Conservation (phyloP, 1,139 yeast species). For the Suhomyces coccinellae region DNA sequence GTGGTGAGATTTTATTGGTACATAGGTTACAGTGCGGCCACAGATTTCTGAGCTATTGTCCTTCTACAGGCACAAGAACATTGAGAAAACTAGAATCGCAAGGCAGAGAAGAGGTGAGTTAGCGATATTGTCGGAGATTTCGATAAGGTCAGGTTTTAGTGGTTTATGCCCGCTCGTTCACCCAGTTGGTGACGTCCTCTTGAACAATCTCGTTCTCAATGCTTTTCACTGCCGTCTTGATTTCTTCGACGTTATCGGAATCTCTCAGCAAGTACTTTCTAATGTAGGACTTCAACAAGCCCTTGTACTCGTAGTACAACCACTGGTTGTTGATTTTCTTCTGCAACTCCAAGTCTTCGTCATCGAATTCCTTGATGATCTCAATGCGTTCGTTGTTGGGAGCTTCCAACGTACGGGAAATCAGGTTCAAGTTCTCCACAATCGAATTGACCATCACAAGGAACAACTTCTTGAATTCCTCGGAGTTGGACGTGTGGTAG, state of each 20-base stretch:
- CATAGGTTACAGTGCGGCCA: background rate
- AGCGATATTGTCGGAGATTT: no score
- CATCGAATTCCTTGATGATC: conserved; percentile 29
- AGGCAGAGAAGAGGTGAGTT: no score
- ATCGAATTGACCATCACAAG: conserved; percentile 39
- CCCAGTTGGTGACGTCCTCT: conserved; percentile 34
- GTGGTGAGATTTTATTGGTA: conserved; percentile 1
- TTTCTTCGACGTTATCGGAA: conserved; percentile 24
- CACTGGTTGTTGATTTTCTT: conserved; percentile 38
- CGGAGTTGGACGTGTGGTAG: conserved; percentile 12
- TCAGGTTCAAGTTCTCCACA: conserved; percentile 36
- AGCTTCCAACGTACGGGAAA: conserved; percentile 26
- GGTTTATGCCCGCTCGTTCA: conserved; percentile 20
- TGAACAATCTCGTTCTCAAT: conserved; percentile 30
- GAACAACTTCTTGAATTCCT: conserved; percentile 25
- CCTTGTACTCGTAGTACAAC: conserved; percentile 46
- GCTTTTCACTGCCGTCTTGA: conserved; percentile 21
- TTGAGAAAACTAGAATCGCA: no score
- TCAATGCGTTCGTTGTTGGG: conserved; percentile 24
- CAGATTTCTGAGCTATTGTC: no score
- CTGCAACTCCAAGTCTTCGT: conserved; percentile 27
- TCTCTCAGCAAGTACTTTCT: conserved; percentile 30
- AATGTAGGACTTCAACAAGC: conserved; percentile 42
- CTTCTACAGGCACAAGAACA: no score
- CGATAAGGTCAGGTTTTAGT: no score